Evolutionary conservation across 345 rosid genomes (phyloP).

Genomic region (Rhodamnia argentea): DNA sequence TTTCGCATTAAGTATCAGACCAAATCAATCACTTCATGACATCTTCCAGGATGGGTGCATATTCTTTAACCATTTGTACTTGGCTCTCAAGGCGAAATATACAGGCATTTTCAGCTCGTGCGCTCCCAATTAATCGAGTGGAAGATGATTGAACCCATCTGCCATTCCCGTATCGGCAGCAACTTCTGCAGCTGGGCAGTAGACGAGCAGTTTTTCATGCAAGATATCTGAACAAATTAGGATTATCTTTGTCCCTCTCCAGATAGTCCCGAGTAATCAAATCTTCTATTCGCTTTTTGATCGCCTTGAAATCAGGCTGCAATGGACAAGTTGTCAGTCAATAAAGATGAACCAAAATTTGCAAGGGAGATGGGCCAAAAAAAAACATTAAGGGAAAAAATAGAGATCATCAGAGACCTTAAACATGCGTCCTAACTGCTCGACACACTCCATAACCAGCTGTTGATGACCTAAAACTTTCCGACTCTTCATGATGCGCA

Average conservation of each 20-base stretch:
- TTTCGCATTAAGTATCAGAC: constrained; percentile 5
- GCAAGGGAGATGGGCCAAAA: neutral
- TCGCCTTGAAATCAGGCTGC: constrained; percentile 77
- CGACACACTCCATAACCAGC: constrained; percentile 50
- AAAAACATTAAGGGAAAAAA: constrained; percentile 3
- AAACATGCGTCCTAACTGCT: constrained; percentile 63
- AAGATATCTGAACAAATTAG: constrained; percentile 41
- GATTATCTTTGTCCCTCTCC: constrained; percentile 54
- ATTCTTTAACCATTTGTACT: neutral
- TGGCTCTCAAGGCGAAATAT: neutral
- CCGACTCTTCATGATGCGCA: constrained; percentile 68
- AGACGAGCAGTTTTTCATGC: constrained; percentile 9
- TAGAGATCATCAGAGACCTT: constrained; percentile 25
- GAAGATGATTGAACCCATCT: neutral
- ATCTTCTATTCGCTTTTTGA: constrained; percentile 72
- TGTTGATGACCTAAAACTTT: constrained; percentile 52
- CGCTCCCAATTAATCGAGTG: neutral
- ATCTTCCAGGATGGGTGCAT: neutral
- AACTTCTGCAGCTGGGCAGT: rapidly evolving
- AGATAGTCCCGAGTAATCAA: constrained; percentile 57
- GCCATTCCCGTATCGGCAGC: rapidly evolving
- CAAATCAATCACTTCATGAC: neutral
- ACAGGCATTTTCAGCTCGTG: neutral
- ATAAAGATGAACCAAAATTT: neutral
- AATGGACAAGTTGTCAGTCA: neutral